Conservation (phyloP, 2,329 filamentous ascomycete genomes). For the Chrysosporium keratinophilum region DNA sequence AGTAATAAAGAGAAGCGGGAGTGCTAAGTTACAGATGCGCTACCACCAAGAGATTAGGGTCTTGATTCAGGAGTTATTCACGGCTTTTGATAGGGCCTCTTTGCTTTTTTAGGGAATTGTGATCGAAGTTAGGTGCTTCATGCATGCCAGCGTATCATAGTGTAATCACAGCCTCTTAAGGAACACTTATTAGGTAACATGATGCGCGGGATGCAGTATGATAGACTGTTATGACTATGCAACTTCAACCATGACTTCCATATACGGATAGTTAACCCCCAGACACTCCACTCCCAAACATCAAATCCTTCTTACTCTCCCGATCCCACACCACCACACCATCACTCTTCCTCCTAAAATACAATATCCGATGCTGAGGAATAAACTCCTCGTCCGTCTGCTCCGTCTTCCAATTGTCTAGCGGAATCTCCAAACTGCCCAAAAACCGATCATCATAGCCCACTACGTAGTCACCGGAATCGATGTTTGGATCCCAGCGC, state of each 20-base stretch:
- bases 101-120: too few relatives aligned
- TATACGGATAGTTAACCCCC: background rate
- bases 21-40: too few relatives aligned
- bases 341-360: conserved; percentile 36
- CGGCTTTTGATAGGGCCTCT: too few relatives aligned
- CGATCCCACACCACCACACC: conserved; percentile 44
- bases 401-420: conserved; percentile 45
- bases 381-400: conserved; percentile 48
- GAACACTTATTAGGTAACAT: too few relatives aligned
- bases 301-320: conserved; percentile 36
- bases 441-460: conserved; percentile 47
- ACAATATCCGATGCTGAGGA: conserved; percentile 44
- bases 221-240: too few relatives aligned
- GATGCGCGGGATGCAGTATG: too few relatives aligned
- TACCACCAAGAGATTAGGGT: too few relatives aligned
- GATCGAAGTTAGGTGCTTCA: too few relatives aligned
- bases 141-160: too few relatives aligned
- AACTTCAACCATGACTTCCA: background rate
- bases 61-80: too few relatives aligned
- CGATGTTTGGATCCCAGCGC: conserved; percentile 40
- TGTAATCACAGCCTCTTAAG: too few relatives aligned
- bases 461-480: conserved; percentile 39
- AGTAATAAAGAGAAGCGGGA: too few relatives aligned
- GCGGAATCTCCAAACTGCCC: conserved; percentile 39
- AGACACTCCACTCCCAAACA: conserved; percentile 37